A percentile compares a stretch with the other conserved stretches of the same genome.
These are phyloP conservation scores for Rhizomucor pusillus DNA, from an alignment of 371 early-diverging fungal species.

Conservation along the genomic window DNA sequence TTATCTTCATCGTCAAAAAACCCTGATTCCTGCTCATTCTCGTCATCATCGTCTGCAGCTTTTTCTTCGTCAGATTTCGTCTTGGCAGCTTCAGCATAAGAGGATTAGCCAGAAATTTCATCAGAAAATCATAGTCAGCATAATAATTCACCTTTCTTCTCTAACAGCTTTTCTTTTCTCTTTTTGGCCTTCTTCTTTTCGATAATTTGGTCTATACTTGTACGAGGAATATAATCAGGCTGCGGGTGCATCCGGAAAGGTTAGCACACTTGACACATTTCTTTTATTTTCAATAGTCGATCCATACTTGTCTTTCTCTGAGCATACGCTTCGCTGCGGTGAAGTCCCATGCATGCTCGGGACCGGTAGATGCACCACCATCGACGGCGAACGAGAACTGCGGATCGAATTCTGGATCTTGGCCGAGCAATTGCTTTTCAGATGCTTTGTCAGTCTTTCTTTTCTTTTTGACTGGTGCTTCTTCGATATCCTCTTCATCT, in stretches of 20 bases:
- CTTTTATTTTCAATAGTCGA: background rate
- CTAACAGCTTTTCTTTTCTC: constrained; percentile 30
- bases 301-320: constrained; percentile 52
- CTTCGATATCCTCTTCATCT: constrained; percentile 25
- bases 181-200: constrained; percentile 41
- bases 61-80: constrained; percentile 13
- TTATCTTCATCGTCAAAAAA: constrained; percentile 43
- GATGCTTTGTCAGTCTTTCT: constrained; percentile 14
- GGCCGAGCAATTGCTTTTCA: constrained; percentile 29
- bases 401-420: constrained; percentile 47
- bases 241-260: background rate
- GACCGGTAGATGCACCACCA: constrained; percentile 55
- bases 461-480: constrained; percentile 11
- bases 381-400: constrained; percentile 78
- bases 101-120: background rate
- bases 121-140: background rate
- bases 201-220: constrained; percentile 71
- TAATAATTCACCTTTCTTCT: constrained; percentile 7
- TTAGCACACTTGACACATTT: background rate
- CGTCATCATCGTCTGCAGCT: constrained; percentile 26
- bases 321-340: constrained; percentile 74
- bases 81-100: constrained; percentile 1
- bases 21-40: constrained; percentile 35
- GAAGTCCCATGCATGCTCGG: constrained; percentile 81
- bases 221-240: constrained; percentile 23